These are phyloP conservation scores for Cyberlindnera maritima DNA, from an alignment of 805 yeast genomes.

Conservation along the genomic window DNA sequence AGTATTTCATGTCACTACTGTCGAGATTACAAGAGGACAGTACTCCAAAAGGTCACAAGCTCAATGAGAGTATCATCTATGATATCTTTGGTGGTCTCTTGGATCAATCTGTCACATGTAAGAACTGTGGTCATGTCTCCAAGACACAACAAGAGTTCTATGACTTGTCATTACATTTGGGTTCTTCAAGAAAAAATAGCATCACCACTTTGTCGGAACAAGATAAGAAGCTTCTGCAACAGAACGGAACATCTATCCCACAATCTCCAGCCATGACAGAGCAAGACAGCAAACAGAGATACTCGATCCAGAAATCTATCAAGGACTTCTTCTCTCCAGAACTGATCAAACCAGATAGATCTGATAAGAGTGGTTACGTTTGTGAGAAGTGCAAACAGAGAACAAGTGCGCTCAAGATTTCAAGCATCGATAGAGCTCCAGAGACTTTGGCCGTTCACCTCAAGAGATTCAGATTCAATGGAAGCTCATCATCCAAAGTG, in stretches of 20 bases:
- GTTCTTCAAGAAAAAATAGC: conserved; percentile 25
- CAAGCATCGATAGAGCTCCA: conserved; percentile 77
- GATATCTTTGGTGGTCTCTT: conserved; percentile 93
- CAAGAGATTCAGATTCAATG: conserved; percentile 88
- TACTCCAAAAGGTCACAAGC: conserved; percentile 84
- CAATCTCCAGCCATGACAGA: conserved; percentile 5
- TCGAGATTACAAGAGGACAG: conserved; percentile 88
- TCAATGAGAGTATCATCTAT: conserved; percentile 78
- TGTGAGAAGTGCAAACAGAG: conserved; percentile 83
- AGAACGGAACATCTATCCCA: conserved; percentile 8
- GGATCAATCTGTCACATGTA: conserved; percentile 82
- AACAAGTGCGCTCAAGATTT: conserved; percentile 74
- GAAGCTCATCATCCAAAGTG: conserved; percentile 75
- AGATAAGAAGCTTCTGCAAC: conserved; percentile 7
- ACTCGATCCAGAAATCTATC: conserved; percentile 72
- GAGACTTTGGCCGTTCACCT: conserved; percentile 85
- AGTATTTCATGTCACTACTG: conserved; percentile 90
- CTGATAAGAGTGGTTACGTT: conserved; percentile 73
- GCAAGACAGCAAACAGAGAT: conserved; percentile 35
- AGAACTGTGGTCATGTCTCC: conserved; percentile 76
- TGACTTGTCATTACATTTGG: conserved; percentile 80
- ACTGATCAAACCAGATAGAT: conserved; percentile 61
- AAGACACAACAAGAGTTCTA: conserved; percentile 91
- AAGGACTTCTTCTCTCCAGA: conserved; percentile 84
- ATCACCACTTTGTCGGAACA: conserved; percentile 7